phyloP scores from a whole-genome alignment of 129 eudicot species.

The Arctium minus region DNA sequence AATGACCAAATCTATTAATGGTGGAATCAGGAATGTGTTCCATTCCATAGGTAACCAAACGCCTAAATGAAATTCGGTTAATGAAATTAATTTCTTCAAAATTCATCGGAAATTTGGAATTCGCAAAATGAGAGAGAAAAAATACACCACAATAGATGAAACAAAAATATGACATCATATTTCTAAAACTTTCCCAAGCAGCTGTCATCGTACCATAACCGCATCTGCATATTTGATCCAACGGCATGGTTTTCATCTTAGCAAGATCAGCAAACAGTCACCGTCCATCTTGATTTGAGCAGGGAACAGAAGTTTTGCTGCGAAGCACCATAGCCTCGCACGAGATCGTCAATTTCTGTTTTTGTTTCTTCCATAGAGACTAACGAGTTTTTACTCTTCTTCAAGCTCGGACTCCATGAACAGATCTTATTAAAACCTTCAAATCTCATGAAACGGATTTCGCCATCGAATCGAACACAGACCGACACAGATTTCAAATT shows the following conservation, averaged over 20 bases:
- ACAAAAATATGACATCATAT: too few species aligned
- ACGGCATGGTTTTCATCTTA: not conserved
- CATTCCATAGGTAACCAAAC: too few species aligned
- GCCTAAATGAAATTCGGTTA: too few species aligned
- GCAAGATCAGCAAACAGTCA: too few species aligned
- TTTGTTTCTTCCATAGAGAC: not conserved
- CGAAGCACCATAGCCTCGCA: not conserved
- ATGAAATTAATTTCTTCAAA: too few species aligned
- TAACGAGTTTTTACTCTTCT: slow-evolving; percentile 15
- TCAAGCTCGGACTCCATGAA: slow-evolving; percentile 23
- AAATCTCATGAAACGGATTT: slow-evolving; percentile 21
- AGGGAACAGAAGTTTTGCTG: not conserved
- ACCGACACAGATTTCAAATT: not conserved
- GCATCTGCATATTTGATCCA: not conserved
- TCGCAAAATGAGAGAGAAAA: too few species aligned
- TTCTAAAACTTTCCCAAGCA: too few species aligned
- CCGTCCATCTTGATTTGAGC: not conserved
- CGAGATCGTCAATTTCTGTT: not conserved
- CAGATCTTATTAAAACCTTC: slow-evolving; percentile 30
- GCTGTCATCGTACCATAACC: not conserved
- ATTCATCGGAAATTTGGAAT: too few species aligned
- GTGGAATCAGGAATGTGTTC: too few species aligned
- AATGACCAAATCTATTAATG: too few species aligned
- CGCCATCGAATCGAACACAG: slow-evolving; percentile 5
- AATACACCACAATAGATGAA: too few species aligned